phyloP scores from a whole-genome alignment of 2,329 filamentous ascomycete species.

The Exutisphaerella laricina region DNA sequence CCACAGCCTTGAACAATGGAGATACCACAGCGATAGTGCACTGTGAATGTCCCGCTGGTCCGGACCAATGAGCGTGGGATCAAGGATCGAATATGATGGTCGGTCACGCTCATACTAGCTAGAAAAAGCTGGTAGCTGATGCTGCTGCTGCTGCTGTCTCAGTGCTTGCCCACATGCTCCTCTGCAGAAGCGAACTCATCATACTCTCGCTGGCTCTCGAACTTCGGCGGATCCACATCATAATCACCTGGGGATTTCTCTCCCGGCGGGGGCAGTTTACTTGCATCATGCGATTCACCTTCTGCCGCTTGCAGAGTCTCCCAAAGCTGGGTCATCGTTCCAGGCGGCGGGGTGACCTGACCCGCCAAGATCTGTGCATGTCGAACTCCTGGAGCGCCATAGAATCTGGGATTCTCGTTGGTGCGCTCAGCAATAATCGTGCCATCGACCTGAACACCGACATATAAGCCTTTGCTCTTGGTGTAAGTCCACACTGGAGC shows the following conservation, averaged over 20 bases:
- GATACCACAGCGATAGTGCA: no score
- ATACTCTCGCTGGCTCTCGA: conserved; percentile 41
- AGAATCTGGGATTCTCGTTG: conserved; percentile 80
- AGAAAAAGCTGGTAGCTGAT: no score
- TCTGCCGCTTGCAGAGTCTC: conserved; percentile 84
- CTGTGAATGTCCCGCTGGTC: no score
- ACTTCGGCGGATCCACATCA: conserved; percentile 56
- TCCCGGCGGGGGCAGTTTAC: conserved; percentile 58
- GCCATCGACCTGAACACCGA: conserved; percentile 76
- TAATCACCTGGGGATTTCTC: conserved; percentile 70
- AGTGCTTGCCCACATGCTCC: background rate
- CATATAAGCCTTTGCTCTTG: conserved; percentile 81
- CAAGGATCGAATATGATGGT: no score
- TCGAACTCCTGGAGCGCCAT: conserved; percentile 55
- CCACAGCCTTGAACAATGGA: no score
- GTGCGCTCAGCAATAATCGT: conserved; percentile 76
- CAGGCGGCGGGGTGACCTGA: conserved; percentile 49
- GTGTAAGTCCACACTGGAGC: conserved; percentile 76
- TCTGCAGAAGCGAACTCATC: background rate
- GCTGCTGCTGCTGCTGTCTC: no score
- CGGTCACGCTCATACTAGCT: no score
- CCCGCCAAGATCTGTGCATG: conserved; percentile 58
- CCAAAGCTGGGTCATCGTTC: conserved; percentile 55
- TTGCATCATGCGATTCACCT: conserved; percentile 68
- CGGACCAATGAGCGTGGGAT: no score